A percentile compares a stretch with the other conserved stretches of the same genome.
Evolutionary conservation across 1,139 yeast genomes (phyloP).

Genomic region (Meyerozyma carpophila): DNA sequence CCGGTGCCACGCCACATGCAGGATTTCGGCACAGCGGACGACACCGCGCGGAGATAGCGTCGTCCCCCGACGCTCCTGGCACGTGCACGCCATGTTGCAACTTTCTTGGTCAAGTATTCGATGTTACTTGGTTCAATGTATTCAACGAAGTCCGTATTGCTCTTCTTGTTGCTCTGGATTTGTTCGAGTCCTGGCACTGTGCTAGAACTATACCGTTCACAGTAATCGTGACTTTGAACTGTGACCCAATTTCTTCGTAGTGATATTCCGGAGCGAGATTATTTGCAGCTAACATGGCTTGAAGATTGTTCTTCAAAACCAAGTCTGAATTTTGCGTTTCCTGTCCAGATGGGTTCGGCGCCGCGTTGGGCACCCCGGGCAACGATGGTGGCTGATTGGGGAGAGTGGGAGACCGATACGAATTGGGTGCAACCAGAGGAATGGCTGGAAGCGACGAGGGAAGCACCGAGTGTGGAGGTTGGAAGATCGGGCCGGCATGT

Average conservation of each 20-base stretch:
- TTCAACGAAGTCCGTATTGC: not conserved
- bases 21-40: not conserved
- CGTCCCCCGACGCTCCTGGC: no score
- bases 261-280: not conserved
- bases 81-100: no score
- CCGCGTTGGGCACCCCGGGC: not conserved
- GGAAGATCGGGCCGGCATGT: not conserved
- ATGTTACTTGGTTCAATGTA: not conserved
- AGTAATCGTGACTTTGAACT: not conserved
- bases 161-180: not conserved
- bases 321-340: not conserved
- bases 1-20: not conserved
- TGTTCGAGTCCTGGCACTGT: not conserved
- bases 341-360: not conserved
- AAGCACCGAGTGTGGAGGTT: not conserved
- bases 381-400: not conserved
- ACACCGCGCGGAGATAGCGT: not conserved
- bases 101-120: no score
- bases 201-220: not conserved
- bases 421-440: not conserved
- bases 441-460: not conserved
- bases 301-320: not conserved
- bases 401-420: not conserved
- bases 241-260: not conserved
- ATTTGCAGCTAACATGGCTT: not conserved